Conservation (phyloP, 768 basidiomycete species). For the Trametes coccinea region DNA sequence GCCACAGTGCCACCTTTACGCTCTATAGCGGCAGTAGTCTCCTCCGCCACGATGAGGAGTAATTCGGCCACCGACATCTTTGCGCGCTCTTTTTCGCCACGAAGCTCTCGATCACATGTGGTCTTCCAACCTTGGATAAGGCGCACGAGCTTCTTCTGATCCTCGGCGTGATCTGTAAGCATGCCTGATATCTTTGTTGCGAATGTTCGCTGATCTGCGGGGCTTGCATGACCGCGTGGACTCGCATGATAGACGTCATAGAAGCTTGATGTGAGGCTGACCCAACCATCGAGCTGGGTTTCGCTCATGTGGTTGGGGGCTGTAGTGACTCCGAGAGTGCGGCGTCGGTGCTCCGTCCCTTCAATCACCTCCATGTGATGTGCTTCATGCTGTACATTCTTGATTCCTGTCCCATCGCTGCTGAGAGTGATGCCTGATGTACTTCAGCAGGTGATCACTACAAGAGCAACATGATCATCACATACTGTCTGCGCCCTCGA, state of each 20-base stretch:
- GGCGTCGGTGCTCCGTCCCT: neutral
- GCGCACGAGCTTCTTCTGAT: slow-evolving; percentile 30
- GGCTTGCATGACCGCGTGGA: slow-evolving; percentile 15
- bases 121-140: slow-evolving; percentile 17
- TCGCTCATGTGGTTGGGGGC: slow-evolving; percentile 31
- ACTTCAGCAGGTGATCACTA: no score
- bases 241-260: slow-evolving; percentile 24
- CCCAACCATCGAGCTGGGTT: slow-evolving; percentile 28
- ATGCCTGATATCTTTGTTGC: slow-evolving; percentile 24
- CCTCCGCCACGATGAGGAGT: slow-evolving; percentile 11
- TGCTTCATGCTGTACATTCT: neutral
- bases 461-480: no score
- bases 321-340: slow-evolving; percentile 23
- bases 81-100: neutral
- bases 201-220: slow-evolving; percentile 18
- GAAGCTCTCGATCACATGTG: neutral
- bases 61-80: neutral
- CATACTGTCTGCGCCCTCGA: neutral
- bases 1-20: no score
- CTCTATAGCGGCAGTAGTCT: slow-evolving; percentile 20
- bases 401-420: slow-evolving; percentile 7
- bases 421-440: neutral
- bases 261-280: slow-evolving; percentile 15
- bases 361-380: neutral
- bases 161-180: slow-evolving; percentile 33